Percentiles rank a stretch among this genome's conserved stretches.
Conservation (phyloP, 495 filamentous ascomycete genomes). For the Amphirosellinia nigrospora region DNA sequence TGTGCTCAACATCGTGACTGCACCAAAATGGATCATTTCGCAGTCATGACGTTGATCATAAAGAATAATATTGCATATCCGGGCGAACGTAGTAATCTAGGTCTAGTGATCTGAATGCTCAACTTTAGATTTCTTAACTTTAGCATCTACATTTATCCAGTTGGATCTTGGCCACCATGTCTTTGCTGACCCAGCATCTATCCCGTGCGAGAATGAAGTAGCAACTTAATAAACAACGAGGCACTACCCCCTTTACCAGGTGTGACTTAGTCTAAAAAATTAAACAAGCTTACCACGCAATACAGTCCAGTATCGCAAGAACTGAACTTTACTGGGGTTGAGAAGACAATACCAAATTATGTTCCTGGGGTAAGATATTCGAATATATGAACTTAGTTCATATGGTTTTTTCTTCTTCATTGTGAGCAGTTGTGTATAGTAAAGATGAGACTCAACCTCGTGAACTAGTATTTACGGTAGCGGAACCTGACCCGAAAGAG, state of each 20-base stretch:
- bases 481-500: constrained; percentile 30
- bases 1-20: not conserved
- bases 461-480: constrained; percentile 4
- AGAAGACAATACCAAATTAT: not conserved
- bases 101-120: not conserved
- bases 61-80: not conserved
- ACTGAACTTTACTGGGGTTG: not conserved
- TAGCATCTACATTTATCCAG: not conserved
- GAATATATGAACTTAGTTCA: not conserved
- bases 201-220: not conserved
- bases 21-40: not conserved
- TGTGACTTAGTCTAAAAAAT: not conserved
- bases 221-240: not conserved
- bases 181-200: not conserved
- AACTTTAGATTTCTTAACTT: not conserved
- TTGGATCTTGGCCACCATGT: not conserved
- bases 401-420: not conserved
- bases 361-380: not conserved
- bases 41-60: too few species aligned
- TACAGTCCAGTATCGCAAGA: not conserved
- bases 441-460: not conserved
- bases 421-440: not conserved
- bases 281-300: not conserved
- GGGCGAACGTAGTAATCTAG: not conserved
- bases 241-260: not conserved